Evolutionary conservation across 2,329 filamentous ascomycete species (phyloP).

Genomic region (Canariomyces notabilis): DNA sequence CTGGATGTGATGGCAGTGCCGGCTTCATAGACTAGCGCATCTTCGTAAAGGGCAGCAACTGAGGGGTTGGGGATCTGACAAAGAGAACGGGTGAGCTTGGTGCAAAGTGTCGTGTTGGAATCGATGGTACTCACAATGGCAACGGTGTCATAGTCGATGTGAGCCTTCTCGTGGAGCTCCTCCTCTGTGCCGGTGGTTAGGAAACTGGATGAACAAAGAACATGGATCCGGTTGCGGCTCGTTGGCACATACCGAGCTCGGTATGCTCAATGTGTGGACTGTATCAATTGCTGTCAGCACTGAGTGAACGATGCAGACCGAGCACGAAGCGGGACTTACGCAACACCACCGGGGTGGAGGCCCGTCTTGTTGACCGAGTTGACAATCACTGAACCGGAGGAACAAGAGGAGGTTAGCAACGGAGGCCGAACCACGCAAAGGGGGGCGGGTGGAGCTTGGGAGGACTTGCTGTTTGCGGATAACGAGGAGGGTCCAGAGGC

Average conservation of each 20-base stretch:
- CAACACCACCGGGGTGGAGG: constrained; percentile 84
- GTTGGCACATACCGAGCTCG: constrained; percentile 63
- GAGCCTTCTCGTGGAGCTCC: constrained; percentile 92
- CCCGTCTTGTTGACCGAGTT: constrained; percentile 81
- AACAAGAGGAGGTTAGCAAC: constrained; percentile 14
- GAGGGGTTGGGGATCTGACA: constrained; percentile 78
- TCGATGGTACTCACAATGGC: constrained; percentile 68
- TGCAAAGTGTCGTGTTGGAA: neutral
- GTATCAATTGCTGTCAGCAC: constrained; percentile 10
- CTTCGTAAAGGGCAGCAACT: constrained; percentile 94
- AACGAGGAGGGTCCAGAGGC: constrained; percentile 26
- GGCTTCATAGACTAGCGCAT: constrained; percentile 93
- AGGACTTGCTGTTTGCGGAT: constrained; percentile 30
- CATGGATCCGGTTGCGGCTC: neutral
- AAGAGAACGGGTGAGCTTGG: constrained; percentile 20
- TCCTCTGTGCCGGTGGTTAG: constrained; percentile 53
- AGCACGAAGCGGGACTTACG: constrained; percentile 56
- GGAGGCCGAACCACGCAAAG: neutral
- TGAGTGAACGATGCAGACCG: neutral
- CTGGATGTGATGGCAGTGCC: constrained; percentile 95
- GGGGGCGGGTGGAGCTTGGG: constrained; percentile 16
- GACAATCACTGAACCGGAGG: constrained; percentile 44
- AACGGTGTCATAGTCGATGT: constrained; percentile 98
- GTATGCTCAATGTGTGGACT: constrained; percentile 87
- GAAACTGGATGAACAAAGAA: no score